Conservation (phyloP, 768 basidiomycete species). For the Cystobasidium tubakii region DNA sequence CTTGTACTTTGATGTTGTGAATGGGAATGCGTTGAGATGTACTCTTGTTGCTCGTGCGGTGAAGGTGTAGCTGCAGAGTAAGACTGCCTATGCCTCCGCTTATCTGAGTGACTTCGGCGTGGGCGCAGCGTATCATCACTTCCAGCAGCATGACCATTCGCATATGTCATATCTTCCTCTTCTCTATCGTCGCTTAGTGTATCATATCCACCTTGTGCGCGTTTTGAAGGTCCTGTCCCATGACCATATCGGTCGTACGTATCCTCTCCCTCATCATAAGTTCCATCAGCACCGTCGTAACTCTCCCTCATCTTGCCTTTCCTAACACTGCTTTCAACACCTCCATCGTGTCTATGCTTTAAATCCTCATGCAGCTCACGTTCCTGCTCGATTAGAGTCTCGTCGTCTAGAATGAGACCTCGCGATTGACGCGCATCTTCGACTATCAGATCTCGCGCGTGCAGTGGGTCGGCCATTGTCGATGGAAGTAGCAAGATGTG, state of each 20-base stretch:
- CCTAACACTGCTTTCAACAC: neutral
- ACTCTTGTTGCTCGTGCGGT: neutral
- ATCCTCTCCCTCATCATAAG: neutral
- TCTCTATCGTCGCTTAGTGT: neutral
- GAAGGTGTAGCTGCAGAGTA: neutral
- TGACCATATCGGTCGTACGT: neutral
- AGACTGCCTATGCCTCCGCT: slow-evolving; percentile 5
- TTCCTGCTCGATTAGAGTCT: slow-evolving; percentile 12
- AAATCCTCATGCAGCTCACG: neutral
- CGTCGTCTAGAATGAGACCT: slow-evolving; percentile 13
- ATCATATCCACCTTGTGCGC: neutral
- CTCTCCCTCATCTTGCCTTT: neutral
- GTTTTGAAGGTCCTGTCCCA: neutral
- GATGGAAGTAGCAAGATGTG: neutral
- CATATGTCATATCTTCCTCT: neutral
- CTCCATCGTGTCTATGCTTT: neutral
- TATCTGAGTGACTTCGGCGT: neutral
- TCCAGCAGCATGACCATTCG: neutral
- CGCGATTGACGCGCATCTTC: slow-evolving; percentile 22
- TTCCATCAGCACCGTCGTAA: neutral
- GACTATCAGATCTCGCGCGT: slow-evolving; percentile 17
- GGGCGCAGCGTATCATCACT: neutral
- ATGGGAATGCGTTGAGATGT: neutral
- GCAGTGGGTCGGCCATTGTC: slow-evolving; percentile 25
- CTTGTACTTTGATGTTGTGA: slow-evolving; percentile 2